Conservation (phyloP, 2,329 filamentous ascomycete species). For the Pestalotiopsis sp. region DNA sequence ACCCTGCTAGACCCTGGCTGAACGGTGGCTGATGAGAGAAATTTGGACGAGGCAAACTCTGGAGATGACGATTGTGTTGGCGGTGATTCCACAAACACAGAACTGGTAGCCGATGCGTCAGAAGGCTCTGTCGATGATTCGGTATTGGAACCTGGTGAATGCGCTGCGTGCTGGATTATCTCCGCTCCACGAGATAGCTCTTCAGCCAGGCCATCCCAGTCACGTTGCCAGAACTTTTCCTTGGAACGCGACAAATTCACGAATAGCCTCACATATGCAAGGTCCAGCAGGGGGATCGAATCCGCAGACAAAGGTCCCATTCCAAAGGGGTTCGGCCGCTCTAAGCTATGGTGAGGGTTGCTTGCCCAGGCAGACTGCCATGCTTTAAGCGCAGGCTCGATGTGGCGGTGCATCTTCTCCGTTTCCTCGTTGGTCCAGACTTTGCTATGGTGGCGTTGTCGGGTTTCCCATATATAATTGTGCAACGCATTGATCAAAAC, state of each 20-base stretch:
- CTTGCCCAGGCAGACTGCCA: constrained; percentile 94
- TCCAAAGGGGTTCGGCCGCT: constrained; percentile 83
- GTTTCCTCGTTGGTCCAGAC: constrained; percentile 92
- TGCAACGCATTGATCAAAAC: constrained; percentile 93
- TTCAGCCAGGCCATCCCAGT: constrained; percentile 89
- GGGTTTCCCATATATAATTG: constrained; percentile 98
- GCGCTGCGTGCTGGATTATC: constrained; percentile 72
- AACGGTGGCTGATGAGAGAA: constrained; percentile 27
- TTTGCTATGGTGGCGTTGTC: constrained; percentile 85
- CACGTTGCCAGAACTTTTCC: constrained; percentile 90
- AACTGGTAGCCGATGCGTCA: constrained; percentile 49
- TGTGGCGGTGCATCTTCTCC: constrained; percentile 93
- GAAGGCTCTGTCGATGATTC: constrained; percentile 50
- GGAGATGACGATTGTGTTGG: constrained; percentile 54
- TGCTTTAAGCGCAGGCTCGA: constrained; percentile 89
- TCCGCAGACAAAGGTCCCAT: constrained; percentile 84
- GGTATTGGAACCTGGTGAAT: constrained; percentile 55
- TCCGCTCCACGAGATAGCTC: constrained; percentile 81
- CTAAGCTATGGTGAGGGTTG: constrained; percentile 81
- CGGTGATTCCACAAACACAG: constrained; percentile 55
- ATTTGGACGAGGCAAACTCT: constrained; percentile 45
- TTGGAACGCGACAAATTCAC: constrained; percentile 92
- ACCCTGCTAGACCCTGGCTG: constrained; percentile 40
- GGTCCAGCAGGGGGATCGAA: constrained; percentile 85
- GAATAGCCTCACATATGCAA: constrained; percentile 90